These are phyloP conservation scores for Lantana camara DNA, from an alignment of 257 asterid species.

Conservation along the genomic window DNA sequence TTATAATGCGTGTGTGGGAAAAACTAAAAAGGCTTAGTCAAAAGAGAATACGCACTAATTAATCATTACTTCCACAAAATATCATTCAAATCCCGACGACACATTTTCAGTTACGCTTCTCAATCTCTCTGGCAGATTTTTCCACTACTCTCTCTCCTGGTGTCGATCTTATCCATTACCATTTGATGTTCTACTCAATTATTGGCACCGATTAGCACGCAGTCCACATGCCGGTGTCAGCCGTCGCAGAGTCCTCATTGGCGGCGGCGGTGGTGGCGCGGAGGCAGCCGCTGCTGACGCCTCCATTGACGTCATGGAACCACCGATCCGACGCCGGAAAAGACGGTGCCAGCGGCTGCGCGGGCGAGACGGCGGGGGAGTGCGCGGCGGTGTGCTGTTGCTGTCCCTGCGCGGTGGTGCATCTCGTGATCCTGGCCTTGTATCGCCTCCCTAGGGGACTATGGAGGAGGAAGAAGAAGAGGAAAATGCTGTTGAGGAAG, in stretches of 20 bases:
- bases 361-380: conserved; percentile 59
- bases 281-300: conserved; percentile 42
- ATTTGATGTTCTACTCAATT: neutral
- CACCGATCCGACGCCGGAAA: neutral
- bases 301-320: conserved; percentile 14
- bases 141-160: neutral
- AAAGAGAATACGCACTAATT: too few relatives aligned
- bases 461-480: conserved; percentile 55
- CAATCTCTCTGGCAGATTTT: conserved; percentile 25
- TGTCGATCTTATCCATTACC: neutral
- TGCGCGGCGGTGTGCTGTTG: conserved; percentile 65
- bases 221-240: conserved; percentile 29
- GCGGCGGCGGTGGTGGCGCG: conserved; percentile 13
- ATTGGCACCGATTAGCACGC: too few relatives aligned
- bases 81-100: too few relatives aligned
- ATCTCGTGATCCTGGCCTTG: conserved; percentile 46
- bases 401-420: conserved; percentile 55
- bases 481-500: conserved; percentile 37
- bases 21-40: too few relatives aligned
- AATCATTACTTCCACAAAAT: too few relatives aligned
- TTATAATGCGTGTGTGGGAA: too few relatives aligned
- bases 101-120: conserved; percentile 15
- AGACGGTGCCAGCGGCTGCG: conserved; percentile 27
- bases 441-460: conserved; percentile 48
- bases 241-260: conserved; percentile 27